Evolutionary conservation across 2,329 filamentous ascomycete genomes (phyloP), one percentile per base, ranked within the genome.

Genomic region (Chaetoscypha palmicola): DNA sequence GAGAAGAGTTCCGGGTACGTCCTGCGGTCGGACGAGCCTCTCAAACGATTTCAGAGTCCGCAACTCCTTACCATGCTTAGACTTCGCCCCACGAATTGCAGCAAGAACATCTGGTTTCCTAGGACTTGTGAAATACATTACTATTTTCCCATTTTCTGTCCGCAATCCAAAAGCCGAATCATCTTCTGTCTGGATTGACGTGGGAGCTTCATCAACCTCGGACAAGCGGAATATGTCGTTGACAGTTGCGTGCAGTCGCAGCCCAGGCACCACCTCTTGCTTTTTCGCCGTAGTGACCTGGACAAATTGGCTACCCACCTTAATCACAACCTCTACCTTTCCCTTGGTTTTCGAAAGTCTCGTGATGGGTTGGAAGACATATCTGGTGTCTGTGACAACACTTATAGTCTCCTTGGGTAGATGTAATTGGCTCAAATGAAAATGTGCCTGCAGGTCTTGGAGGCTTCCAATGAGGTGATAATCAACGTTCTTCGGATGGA

Each of bases 41-140:
- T 84, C 81, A 43, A 77, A 73, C 5, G 77, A 70, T 58, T 82
- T 83, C 30, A 74, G 68, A 3, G 73, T 68, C 50, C 77, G 70
- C 28, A 68, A 71, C 50, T 84, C 79, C 56, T 82, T 83, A 43
- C 75, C 74, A 49, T 81, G 72, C 54, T 81, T 83, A 5, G 72
- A 66, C 59, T 83, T 84, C 33, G 79, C 79, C 8, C 66, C 68
- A 24, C 78, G 73, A 41, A 85, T 79, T 9, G 75, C 74, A 59
- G 79, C 74, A 3, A 85, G 65, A 16, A 85, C 71, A 48, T 83
- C 80, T 5, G 66, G 58, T 59, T 81, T 82, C 58, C 76, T 77
- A 1, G 77, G 69, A 51, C 80, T 83, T 14, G 79, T 80, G 59
- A 85, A 85, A 58, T 79, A 83, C 79, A 85, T 83, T 41, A 83